A percentile compares a stretch with the other conserved stretches of the same genome.
Evolutionary conservation across 345 rosid species (phyloP).

Genomic region (Cardamine resedifolia): DNA sequence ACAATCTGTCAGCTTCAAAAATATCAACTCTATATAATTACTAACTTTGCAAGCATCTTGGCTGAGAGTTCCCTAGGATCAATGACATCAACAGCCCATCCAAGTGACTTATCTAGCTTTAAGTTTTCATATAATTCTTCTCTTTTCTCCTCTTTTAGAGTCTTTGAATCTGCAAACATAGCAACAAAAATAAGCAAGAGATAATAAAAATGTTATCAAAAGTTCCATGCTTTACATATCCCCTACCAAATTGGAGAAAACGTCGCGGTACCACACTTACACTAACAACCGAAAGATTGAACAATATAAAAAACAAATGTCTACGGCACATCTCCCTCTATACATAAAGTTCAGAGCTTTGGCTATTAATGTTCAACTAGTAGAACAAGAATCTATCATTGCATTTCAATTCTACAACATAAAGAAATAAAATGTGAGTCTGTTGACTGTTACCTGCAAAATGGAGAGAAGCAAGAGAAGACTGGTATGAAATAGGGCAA

Average conservation of each 20-base stretch:
- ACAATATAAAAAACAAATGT: neutral
- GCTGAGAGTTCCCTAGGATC: slow-evolving; percentile 92
- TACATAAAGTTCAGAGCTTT: neutral
- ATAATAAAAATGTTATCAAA: neutral
- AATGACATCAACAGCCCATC: slow-evolving; percentile 96
- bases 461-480: slow-evolving; percentile 70
- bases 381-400: neutral
- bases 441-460: slow-evolving; percentile 85
- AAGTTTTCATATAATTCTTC: slow-evolving; percentile 75
- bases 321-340: neutral
- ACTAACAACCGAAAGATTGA: slow-evolving; percentile 1
- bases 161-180: slow-evolving; percentile 71
- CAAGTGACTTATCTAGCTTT: slow-evolving; percentile 71
- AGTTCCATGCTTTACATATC: slow-evolving; percentile 9
- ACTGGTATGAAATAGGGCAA: slow-evolving; percentile 74
- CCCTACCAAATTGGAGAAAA: neutral
- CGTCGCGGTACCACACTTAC: neutral
- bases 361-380: neutral
- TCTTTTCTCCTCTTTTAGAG: slow-evolving; percentile 91
- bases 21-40: neutral
- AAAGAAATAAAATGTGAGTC: neutral
- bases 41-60: slow-evolving; percentile 86
- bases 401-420: neutral
- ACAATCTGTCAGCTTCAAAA: neutral
- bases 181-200: neutral